Evolutionary conservation across 1,284 basidiomycete genomes (phyloP).

Genomic region (Malassezia cuniculi): DNA sequence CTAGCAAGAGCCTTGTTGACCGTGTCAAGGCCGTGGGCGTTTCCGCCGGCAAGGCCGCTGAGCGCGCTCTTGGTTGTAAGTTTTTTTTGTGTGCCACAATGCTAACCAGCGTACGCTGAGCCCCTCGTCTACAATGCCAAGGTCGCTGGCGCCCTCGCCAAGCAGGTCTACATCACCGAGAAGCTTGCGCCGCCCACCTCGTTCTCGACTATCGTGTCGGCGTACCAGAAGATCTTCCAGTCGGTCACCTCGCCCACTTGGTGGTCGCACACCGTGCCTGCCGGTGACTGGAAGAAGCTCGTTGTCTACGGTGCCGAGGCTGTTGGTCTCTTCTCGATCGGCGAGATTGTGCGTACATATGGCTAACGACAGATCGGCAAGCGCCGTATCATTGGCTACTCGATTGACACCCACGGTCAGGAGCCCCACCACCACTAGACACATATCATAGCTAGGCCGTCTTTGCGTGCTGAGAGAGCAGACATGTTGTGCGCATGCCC

Average conservation of each 20-base stretch:
- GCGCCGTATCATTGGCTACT: conserved; percentile 14
- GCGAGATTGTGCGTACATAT: conserved; percentile 33
- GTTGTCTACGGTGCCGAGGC: conserved; percentile 78
- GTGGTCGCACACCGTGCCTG: conserved; percentile 58
- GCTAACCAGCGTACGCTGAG: conserved; percentile 20
- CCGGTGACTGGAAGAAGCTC: conserved; percentile 61
- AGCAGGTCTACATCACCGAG: conserved; percentile 83
- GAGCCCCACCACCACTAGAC: conserved; percentile 3
- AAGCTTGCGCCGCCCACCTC: conserved; percentile 68
- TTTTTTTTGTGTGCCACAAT: background rate
- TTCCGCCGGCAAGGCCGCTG: conserved; percentile 4
- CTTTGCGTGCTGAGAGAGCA: conserved; percentile 1
- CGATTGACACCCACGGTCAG: conserved; percentile 5
- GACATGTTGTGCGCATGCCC: conserved; percentile 1
- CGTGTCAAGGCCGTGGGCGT: conserved; percentile 8
- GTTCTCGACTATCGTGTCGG: conserved; percentile 54
- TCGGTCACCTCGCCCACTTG: conserved; percentile 57
- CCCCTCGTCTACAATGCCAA: conserved; percentile 46
- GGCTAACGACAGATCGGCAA: conserved; percentile 12
- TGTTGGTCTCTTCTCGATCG: conserved; percentile 62
- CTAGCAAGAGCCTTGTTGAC: conserved; percentile 2
- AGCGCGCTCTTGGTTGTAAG: conserved; percentile 9
- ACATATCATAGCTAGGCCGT: background rate
- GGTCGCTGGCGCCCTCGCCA: conserved; percentile 68
- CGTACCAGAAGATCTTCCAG: conserved; percentile 62